Conservation (phyloP, 495 filamentous ascomycete species). For the Staphylotrichum tortipilum region DNA sequence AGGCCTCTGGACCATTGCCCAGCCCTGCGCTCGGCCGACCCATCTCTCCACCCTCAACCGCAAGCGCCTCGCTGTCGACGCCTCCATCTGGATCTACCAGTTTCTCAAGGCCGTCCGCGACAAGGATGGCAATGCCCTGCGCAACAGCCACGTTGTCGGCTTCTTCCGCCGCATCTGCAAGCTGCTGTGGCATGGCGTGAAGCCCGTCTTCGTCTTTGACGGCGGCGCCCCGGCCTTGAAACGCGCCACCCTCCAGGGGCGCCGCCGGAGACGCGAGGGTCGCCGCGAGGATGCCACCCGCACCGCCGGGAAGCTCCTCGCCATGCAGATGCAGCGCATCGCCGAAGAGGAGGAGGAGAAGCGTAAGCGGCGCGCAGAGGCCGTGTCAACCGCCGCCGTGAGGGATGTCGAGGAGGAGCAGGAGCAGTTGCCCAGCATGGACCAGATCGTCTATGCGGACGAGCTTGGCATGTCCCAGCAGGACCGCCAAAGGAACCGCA, state of each 20-base stretch:
- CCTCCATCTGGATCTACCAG: constrained; percentile 99
- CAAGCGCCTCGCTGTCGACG: constrained; percentile 92
- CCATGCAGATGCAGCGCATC: constrained; percentile 80
- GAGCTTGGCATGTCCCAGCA: constrained; percentile 72
- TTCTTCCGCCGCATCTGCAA: constrained; percentile 99
- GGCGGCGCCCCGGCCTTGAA: constrained; percentile 88
- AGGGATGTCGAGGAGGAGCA: constrained; percentile 46
- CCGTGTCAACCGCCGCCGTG: constrained; percentile 9
- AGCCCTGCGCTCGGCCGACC: constrained; percentile 81
- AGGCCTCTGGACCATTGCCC: constrained; percentile 89
- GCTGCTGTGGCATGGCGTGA: constrained; percentile 90
- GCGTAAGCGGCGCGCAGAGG: constrained; percentile 41
- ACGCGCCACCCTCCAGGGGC: constrained; percentile 72
- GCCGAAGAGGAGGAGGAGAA: constrained; percentile 75
- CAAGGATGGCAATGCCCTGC: constrained; percentile 93
- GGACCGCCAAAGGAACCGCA: constrained; percentile 64
- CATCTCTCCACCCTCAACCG: constrained; percentile 93
- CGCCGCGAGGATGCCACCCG: constrained; percentile 83
- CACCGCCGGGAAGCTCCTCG: constrained; percentile 83
- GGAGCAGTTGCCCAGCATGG: constrained; percentile 52
- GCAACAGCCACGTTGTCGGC: constrained; percentile 89
- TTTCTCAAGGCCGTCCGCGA: constrained; percentile 98
- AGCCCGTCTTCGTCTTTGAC: constrained; percentile 96
- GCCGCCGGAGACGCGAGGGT: constrained; percentile 77
- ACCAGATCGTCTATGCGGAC: constrained; percentile 74